These are phyloP conservation scores for Pichia sp. DNA, from an alignment of 1,139 yeast species.

Conservation along the genomic window DNA sequence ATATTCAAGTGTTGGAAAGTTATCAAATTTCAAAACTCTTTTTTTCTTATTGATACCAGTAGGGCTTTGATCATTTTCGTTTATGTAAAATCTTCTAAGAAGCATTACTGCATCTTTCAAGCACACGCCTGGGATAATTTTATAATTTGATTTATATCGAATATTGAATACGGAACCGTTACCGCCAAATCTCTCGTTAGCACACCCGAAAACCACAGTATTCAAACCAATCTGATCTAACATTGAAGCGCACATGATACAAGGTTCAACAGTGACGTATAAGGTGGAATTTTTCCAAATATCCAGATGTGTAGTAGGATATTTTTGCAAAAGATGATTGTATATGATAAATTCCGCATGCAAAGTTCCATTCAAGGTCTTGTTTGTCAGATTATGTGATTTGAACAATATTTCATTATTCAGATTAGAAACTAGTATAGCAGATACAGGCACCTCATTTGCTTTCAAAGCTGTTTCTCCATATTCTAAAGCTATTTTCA, in stretches of 20 bases:
- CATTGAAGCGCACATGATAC: slow-evolving; percentile 97
- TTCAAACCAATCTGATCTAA: slow-evolving; percentile 70
- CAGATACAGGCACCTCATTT: slow-evolving; percentile 71
- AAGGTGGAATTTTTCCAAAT: slow-evolving; percentile 48
- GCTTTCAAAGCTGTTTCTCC: slow-evolving; percentile 47
- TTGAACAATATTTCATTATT: slow-evolving; percentile 48
- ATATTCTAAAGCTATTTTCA: slow-evolving; percentile 42
- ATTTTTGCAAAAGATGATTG: slow-evolving; percentile 36
- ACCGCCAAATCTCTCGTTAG: slow-evolving; percentile 94
- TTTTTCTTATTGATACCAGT: slow-evolving; percentile 68
- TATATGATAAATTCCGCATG: slow-evolving; percentile 92
- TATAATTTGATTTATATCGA: slow-evolving; percentile 36
- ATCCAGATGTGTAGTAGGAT: slow-evolving; percentile 17
- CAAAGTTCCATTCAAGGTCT: slow-evolving; percentile 71
- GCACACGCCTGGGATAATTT: slow-evolving; percentile 61
- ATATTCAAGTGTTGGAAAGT: slow-evolving; percentile 53
- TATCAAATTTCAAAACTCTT: slow-evolving; percentile 58
- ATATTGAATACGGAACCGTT: slow-evolving; percentile 78
- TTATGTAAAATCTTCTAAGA: slow-evolving; percentile 72
- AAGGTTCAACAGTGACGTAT: slow-evolving; percentile 96
- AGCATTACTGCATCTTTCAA: slow-evolving; percentile 78
- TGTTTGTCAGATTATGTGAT: slow-evolving; percentile 88
- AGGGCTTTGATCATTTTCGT: slow-evolving; percentile 83
- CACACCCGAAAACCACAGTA: slow-evolving; percentile 81
- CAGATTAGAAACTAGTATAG: slow-evolving; percentile 42